A percentile compares a stretch with the other conserved stretches of the same genome.
Evolutionary conservation across 1,139 yeast species (phyloP).

Genomic region (Pichia terricola): DNA sequence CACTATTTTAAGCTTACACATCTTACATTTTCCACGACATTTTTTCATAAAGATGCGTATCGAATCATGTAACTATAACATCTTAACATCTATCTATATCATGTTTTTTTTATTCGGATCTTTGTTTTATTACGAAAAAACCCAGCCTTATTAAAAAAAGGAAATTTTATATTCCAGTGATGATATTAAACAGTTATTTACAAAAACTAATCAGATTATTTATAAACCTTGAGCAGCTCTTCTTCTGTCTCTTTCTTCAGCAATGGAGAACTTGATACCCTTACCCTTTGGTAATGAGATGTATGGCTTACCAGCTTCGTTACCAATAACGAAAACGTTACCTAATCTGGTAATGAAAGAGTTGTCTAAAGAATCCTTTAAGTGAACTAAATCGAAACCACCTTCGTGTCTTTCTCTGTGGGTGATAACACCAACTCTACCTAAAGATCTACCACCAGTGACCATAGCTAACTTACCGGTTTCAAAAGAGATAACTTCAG

Average conservation of each 20-base stretch:
- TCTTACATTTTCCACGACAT: no score
- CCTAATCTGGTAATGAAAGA: conserved; percentile 95
- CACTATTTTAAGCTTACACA: no score
- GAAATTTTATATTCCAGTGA: conserved; percentile 5
- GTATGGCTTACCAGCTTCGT: conserved; percentile 92
- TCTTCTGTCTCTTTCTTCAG: conserved; percentile 99
- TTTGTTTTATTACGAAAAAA: neutral
- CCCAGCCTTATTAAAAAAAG: conserved; percentile 4
- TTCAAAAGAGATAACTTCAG: conserved; percentile 88
- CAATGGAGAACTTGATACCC: conserved; percentile 96
- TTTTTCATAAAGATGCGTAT: no score
- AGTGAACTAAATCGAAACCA: conserved; percentile 98
- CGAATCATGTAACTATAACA: no score
- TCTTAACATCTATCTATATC: no score
- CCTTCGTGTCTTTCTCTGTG: conserved; percentile 99
- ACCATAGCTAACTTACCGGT: conserved; percentile 94
- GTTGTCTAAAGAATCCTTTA: conserved; percentile 96
- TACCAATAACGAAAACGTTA: conserved; percentile 94
- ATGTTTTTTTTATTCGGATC: no score
- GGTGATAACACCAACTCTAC: conserved; percentile 96
- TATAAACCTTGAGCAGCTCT: conserved; percentile 57
- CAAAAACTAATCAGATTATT: conserved; percentile 7
- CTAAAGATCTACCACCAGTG: conserved; percentile 99
- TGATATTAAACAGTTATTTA: no score
- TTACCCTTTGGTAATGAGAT: conserved; percentile 99